Percentiles rank a stretch among this genome's conserved stretches.
These are phyloP conservation scores for Orbilia javanica DNA, from an alignment of 2,329 filamentous ascomycete species.

Conservation along the genomic window DNA sequence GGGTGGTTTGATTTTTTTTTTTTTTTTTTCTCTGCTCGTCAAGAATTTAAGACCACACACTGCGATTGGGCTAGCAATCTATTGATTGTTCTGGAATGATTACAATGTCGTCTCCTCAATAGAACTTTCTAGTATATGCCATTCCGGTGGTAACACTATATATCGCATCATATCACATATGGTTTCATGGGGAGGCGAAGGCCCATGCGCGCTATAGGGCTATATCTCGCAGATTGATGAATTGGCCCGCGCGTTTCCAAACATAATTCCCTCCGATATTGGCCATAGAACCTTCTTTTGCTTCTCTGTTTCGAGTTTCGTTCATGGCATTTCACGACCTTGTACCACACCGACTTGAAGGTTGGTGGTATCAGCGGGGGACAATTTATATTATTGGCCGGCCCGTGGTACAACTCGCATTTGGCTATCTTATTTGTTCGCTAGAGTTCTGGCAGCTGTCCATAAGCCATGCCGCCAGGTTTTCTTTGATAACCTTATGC, in stretches of 20 bases:
- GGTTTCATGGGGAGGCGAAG: constrained; percentile 45
- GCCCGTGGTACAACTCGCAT: constrained; percentile 51
- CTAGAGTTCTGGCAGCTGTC: constrained; percentile 58
- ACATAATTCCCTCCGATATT: constrained; percentile 24
- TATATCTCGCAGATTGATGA: constrained; percentile 50
- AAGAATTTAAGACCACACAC: constrained; percentile 8
- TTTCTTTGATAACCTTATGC: constrained; percentile 46
- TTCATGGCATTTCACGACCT: constrained; percentile 38
- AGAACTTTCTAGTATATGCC: constrained; percentile 22
- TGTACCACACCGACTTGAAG: constrained; percentile 32
- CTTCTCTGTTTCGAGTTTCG: constrained; percentile 24
- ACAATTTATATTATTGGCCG: constrained; percentile 54
- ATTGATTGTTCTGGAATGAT: constrained; percentile 23
- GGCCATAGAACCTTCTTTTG: constrained; percentile 22
- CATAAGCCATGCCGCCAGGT: constrained; percentile 35
- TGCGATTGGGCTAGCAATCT: constrained; percentile 15
- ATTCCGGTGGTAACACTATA: constrained; percentile 25
- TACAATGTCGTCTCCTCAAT: constrained; percentile 22
- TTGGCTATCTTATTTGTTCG: constrained; percentile 55
- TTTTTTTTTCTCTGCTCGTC: not conserved
- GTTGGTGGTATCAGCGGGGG: constrained; percentile 35
- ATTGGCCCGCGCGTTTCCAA: constrained; percentile 50
- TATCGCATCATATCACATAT: constrained; percentile 37
- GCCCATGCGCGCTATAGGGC: constrained; percentile 48
- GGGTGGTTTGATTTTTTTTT: constrained; percentile 43